Evolutionary conservation across 2,329 filamentous ascomycete species (phyloP).

Genomic region (Fusarium abutilonis): DNA sequence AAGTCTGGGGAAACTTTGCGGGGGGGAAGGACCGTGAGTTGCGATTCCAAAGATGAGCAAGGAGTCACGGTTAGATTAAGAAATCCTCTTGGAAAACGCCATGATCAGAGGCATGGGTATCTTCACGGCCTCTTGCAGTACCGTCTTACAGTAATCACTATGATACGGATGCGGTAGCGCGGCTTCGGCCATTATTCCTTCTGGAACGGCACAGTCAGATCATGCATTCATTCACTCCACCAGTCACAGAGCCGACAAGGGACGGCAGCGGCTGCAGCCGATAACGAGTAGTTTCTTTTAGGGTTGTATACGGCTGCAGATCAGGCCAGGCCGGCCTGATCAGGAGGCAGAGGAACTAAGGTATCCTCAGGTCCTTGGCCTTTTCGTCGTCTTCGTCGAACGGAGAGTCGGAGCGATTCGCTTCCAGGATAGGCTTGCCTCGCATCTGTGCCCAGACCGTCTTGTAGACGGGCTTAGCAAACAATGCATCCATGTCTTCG

Average conservation of each 20-base stretch:
- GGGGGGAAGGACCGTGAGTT: constrained; percentile 8
- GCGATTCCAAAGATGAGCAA: background rate
- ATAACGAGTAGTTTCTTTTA: constrained; percentile 14
- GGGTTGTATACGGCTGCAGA: constrained; percentile 24
- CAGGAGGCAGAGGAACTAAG: constrained; percentile 11
- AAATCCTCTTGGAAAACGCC: background rate
- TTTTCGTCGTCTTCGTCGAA: constrained; percentile 37
- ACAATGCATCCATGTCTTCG: constrained; percentile 58
- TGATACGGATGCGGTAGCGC: background rate
- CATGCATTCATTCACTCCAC: constrained; percentile 2
- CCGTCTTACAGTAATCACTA: background rate
- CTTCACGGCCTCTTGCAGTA: too few species aligned
- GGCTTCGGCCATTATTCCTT: constrained; percentile 5
- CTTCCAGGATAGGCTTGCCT: constrained; percentile 29
- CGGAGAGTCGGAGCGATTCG: constrained; percentile 36
- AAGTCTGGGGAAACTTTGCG: constrained; percentile 28
- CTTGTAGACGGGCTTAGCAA: constrained; percentile 46
- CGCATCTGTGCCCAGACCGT: constrained; percentile 47
- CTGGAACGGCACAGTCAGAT: constrained; percentile 27
- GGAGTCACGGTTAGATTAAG: constrained; percentile 22
- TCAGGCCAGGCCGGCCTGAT: background rate
- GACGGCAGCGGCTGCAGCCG: constrained; percentile 13
- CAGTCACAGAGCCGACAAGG: constrained; percentile 1
- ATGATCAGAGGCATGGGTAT: constrained; percentile 9
- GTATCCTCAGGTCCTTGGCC: constrained; percentile 37